Evolutionary conservation across 306 rosid species (phyloP), one percentile per base, ranked within the genome.

Genomic region (Gillenia trifoliata): DNA sequence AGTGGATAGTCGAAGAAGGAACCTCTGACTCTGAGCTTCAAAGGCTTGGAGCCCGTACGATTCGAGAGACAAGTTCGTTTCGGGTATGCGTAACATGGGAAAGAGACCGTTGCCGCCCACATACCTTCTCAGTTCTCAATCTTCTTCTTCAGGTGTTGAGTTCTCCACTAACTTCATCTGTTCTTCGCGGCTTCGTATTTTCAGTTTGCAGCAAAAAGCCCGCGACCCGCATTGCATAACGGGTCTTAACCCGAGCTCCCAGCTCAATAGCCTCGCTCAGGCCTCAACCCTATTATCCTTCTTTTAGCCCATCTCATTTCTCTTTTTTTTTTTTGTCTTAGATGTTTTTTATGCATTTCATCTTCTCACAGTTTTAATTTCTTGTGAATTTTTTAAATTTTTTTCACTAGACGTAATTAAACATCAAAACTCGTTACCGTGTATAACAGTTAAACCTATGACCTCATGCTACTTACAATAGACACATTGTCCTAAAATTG

Each of bases 1-100:
- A 90, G 98, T 1, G 98, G 92, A 70, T 78, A 88, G 29, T 85
- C 86, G 45, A 76, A 88, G 83, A 83, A 77, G 78, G 89, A 92
- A 34, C 90, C 81, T 81, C 79, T 77, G 75, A 90, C 81, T 81
- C 78, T 75, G 76, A 90, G 77, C 30, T 68, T 88, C 38, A 81
- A 66, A 64, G 83, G 72, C 70, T 31, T 72, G 78, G 52, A 40
- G 2, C 13, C 23, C 12, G 26, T n/a, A 43, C 41, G 41, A 13
- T 63, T 56, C 2, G 64, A 23, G 11, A 11, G 34, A 36, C 49
- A 43, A 25, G 41, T 64, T 6, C n/a, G 70, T 65, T 82, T 43
- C 3, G 56, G 68, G 23, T 28, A 60, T 34, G 76, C 57, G 70
- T 36, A 43, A 5, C 75, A 55, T 52, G 91, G 78, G 75, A 79